Conservation (phyloP, 1,284 basidiomycete species). For the Trametes sp. region DNA sequence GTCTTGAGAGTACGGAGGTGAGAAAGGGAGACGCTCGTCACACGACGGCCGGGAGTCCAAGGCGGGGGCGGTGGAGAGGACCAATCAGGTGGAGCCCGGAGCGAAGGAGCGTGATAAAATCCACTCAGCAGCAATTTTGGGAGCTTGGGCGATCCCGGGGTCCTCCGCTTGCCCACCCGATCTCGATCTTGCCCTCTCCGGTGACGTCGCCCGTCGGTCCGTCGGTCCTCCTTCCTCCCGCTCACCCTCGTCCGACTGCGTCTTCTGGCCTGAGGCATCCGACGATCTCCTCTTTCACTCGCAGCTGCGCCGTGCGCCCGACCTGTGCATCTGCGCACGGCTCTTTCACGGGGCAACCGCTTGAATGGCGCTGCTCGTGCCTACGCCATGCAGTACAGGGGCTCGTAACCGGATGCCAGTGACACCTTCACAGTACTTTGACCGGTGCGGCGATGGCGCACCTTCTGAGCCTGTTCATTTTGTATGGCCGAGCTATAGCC, state of each 20-base stretch:
- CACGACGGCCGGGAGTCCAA: conserved; percentile 27
- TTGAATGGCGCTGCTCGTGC: no score
- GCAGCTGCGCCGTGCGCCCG: no score
- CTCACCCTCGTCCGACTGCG: background rate
- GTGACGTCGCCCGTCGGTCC: conserved; percentile 18
- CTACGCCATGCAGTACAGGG: no score
- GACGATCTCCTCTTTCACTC: no score
- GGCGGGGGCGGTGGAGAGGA: conserved; percentile 18
- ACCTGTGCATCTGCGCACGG: no score
- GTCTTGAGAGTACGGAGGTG: conserved; percentile 18
- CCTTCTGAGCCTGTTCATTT: no score
- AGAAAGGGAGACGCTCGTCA: conserved; percentile 18
- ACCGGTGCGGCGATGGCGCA: no score
- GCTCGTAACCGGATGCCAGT: no score
- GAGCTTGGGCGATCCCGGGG: conserved; percentile 9
- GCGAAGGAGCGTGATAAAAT: conserved; percentile 32
- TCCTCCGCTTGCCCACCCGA: conserved; percentile 21
- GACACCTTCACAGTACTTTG: no score
- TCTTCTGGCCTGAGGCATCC: no score
- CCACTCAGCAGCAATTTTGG: conserved; percentile 23
- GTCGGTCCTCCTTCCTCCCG: conserved; percentile 3
- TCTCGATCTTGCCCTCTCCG: conserved; percentile 4
- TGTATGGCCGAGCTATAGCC: no score
- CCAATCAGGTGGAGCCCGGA: conserved; percentile 27
- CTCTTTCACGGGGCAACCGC: no score